phyloP scores from a whole-genome alignment of 768 basidiomycete genomes.

The Lactarius pseudohatsudake region DNA sequence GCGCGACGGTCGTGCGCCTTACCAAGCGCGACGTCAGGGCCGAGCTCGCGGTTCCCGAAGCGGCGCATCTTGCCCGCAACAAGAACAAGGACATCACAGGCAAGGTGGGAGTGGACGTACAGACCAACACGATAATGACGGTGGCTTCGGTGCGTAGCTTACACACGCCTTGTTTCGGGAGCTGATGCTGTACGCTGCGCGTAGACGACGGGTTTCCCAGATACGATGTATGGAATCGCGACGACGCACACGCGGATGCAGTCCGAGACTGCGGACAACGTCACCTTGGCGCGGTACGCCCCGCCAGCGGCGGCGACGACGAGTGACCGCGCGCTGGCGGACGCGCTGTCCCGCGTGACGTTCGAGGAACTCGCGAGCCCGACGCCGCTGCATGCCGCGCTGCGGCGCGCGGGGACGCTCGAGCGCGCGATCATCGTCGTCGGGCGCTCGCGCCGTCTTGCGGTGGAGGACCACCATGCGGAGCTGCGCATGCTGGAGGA shows the following conservation, averaged over 20 bases:
- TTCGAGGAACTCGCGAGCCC: constrained; percentile 61
- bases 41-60: constrained; percentile 18
- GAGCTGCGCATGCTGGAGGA: constrained; percentile 68
- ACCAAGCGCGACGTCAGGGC: constrained; percentile 45
- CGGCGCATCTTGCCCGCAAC: constrained; percentile 33
- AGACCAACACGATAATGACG: constrained; percentile 42
- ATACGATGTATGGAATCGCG: constrained; percentile 68
- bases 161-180: not conserved
- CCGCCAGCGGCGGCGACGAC: constrained; percentile 28
- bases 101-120: constrained; percentile 26
- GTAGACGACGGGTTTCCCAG: constrained; percentile 46
- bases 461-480: constrained; percentile 65
- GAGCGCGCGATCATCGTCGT: constrained; percentile 57
- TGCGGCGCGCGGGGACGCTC: constrained; percentile 43
- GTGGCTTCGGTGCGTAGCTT: constrained; percentile 34
- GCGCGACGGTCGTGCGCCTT: constrained; percentile 74
- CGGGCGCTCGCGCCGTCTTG: constrained; percentile 74
- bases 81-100: constrained; percentile 13
- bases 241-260: constrained; percentile 67
- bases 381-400: constrained; percentile 54
- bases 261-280: constrained; percentile 82
- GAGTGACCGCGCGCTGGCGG: constrained; percentile 26
- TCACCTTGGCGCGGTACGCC: constrained; percentile 69
- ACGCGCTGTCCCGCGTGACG: constrained; percentile 55
- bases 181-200: too few relatives aligned